Conservation (phyloP, 768 basidiomycete species). For the Suillus bovinus region DNA sequence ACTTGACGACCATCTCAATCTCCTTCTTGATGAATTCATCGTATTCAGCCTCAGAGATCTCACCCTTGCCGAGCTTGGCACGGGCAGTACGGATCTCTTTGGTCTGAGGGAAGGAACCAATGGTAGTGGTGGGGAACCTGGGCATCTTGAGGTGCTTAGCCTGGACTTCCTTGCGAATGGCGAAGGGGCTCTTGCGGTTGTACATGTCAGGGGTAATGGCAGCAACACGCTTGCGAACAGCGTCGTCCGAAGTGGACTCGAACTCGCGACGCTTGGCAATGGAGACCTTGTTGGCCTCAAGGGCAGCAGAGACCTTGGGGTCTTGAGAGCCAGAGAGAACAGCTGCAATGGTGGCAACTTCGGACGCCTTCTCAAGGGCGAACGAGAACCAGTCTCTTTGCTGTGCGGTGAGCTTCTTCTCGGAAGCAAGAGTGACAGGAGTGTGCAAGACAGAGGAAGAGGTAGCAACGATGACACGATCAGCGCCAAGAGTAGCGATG, state of each 20-base stretch:
- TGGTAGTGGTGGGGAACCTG: constrained; percentile 98
- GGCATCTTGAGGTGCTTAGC: constrained; percentile 87
- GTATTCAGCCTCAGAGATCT: constrained; percentile 84
- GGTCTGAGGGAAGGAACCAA: constrained; percentile 99
- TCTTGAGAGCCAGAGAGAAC: constrained; percentile 86
- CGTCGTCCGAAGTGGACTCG: constrained; percentile 90
- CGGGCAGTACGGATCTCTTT: constrained; percentile 98
- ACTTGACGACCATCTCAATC: constrained; percentile 87
- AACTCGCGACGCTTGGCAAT: constrained; percentile 95
- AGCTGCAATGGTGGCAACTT: constrained; percentile 86
- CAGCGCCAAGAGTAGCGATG: constrained; percentile 75
- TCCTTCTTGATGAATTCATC: constrained; percentile 99
- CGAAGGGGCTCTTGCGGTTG: constrained; percentile 87
- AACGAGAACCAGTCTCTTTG: constrained; percentile 99
- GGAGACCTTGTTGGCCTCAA: constrained; percentile 87
- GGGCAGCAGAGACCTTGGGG: constrained; percentile 60
- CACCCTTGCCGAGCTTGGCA: constrained; percentile 91
- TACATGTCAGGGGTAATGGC: constrained; percentile 86
- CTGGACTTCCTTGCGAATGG: constrained; percentile 84
- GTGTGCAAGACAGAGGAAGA: constrained; percentile 99
- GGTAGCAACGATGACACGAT: constrained; percentile 91
- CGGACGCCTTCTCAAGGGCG: constrained; percentile 91
- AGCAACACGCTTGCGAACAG: constrained; percentile 93
- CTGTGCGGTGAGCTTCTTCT: constrained; percentile 85
- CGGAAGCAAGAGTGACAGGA: constrained; percentile 91